Conservation (phyloP, 129 eudicot species). For the Centella asiatica region DNA sequence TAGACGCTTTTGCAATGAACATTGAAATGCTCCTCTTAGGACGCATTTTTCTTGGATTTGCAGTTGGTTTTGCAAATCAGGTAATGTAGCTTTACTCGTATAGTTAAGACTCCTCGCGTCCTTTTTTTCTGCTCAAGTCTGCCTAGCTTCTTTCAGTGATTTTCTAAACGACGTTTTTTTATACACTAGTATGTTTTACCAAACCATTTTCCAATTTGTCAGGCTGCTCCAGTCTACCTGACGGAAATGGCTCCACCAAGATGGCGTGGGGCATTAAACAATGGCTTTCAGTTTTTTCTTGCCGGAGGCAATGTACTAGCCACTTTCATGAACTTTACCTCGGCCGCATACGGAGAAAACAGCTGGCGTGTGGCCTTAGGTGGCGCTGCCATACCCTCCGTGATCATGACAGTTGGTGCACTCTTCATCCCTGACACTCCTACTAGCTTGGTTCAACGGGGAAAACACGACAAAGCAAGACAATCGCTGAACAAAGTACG, state of each 20-base stretch:
- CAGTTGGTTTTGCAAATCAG: constrained; percentile 50
- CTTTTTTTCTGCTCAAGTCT: no score
- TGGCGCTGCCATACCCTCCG: constrained; percentile 27
- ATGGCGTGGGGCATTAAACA: constrained; percentile 41
- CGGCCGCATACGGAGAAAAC: constrained; percentile 1
- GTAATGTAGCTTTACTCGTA: constrained; percentile 11
- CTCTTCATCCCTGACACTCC: constrained; percentile 44
- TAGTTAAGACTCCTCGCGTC: no score
- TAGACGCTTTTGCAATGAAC: constrained; percentile 24
- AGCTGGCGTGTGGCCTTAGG: constrained; percentile 45
- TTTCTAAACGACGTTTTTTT: no score
- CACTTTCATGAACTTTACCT: constrained; percentile 22
- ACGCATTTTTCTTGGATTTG: constrained; percentile 41
- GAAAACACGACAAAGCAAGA: constrained; percentile 27
- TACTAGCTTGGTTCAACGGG: constrained; percentile 36
- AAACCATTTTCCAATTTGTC: constrained; percentile 2
- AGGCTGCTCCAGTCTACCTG: constrained; percentile 50
- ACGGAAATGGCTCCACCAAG: constrained; percentile 50
- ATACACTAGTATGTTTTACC: no score
- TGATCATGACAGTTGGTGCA: constrained; percentile 27
- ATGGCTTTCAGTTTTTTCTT: constrained; percentile 37
- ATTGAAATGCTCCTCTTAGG: constrained; percentile 30
- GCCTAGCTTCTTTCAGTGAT: no score
- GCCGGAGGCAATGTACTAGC: constrained; percentile 25
- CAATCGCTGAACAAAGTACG: constrained; percentile 24